Percentiles rank a stretch among this genome's conserved stretches.
These are phyloP conservation scores for Penicillium sp. DNA, from an alignment of 2,329 filamentous ascomycete genomes.

Conservation along the genomic window DNA sequence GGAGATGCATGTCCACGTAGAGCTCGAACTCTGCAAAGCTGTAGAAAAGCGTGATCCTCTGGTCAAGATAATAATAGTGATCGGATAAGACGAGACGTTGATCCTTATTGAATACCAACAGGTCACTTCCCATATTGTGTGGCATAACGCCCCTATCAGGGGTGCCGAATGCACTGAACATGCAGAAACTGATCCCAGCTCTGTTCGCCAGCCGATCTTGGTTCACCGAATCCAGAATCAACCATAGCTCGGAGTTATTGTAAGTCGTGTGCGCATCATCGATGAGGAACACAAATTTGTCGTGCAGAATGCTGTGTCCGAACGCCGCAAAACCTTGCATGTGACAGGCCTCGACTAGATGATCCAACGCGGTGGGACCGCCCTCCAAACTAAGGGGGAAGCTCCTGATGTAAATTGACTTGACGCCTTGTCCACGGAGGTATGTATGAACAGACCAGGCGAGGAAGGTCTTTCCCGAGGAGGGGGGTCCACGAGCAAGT, in stretches of 20 bases:
- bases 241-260: not conserved
- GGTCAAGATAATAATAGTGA: too few species aligned
- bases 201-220: not conserved
- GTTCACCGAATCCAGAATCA: not conserved
- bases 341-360: not conserved
- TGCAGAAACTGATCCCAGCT: not conserved
- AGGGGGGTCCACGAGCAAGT: not conserved
- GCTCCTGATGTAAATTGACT: not conserved
- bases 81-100: not conserved
- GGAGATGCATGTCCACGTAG: not conserved
- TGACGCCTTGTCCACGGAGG: not conserved
- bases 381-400: not conserved
- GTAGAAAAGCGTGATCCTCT: not conserved
- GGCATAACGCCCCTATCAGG: not conserved
- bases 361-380: not conserved
- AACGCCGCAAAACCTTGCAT: not conserved
- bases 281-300: not conserved
- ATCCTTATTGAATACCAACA: not conserved
- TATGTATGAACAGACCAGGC: not conserved
- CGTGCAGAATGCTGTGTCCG: not conserved
- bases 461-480: not conserved
- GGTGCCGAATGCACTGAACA: not conserved
- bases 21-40: not conserved
- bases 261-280: not conserved
- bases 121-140: not conserved